phyloP scores from a whole-genome alignment of 129 eudicot species.

The Kitagawia praeruptora region DNA sequence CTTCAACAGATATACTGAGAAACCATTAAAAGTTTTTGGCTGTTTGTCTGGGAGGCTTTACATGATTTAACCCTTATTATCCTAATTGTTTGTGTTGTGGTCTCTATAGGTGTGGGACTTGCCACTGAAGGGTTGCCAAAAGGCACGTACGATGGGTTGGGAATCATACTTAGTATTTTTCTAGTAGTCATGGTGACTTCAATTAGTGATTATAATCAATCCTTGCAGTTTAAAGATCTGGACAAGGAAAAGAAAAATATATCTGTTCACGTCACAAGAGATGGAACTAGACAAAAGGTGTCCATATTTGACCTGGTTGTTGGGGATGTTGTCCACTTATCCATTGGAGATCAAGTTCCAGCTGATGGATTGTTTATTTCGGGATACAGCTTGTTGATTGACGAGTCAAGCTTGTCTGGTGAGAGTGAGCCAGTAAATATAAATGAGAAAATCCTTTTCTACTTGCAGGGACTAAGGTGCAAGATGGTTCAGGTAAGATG shows the following conservation, averaged over 20 bases:
- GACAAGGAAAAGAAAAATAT: slow-evolving; percentile 84
- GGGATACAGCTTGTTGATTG: slow-evolving; percentile 60
- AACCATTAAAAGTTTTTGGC: slow-evolving; percentile 66
- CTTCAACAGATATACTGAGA: slow-evolving; percentile 49
- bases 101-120: slow-evolving; percentile 74
- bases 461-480: slow-evolving; percentile 78
- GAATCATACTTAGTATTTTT: slow-evolving; percentile 57
- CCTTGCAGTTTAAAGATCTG: slow-evolving; percentile 65
- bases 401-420: slow-evolving; percentile 78
- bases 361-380: slow-evolving; percentile 79
- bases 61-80: slow-evolving; percentile 68
- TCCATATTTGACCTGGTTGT: slow-evolving; percentile 78
- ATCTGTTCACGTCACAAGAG: slow-evolving; percentile 59
- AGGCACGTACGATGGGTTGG: slow-evolving; percentile 75
- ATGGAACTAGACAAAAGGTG: slow-evolving; percentile 45
- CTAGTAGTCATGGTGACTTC: slow-evolving; percentile 77
- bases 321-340: slow-evolving; percentile 69
- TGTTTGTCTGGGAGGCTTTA: slow-evolving; percentile 81
- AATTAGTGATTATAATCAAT: slow-evolving; percentile 71
- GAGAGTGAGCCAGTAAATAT: slow-evolving; percentile 64
- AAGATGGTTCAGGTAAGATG: slow-evolving; percentile 89
- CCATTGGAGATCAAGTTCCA: slow-evolving; percentile 78
- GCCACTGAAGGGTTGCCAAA: slow-evolving; percentile 74
- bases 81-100: slow-evolving; percentile 79
- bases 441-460: slow-evolving; percentile 57